These are phyloP conservation scores for Phialophora chinensis DNA, from an alignment of 2,329 filamentous ascomycete genomes.

Conservation along the genomic window DNA sequence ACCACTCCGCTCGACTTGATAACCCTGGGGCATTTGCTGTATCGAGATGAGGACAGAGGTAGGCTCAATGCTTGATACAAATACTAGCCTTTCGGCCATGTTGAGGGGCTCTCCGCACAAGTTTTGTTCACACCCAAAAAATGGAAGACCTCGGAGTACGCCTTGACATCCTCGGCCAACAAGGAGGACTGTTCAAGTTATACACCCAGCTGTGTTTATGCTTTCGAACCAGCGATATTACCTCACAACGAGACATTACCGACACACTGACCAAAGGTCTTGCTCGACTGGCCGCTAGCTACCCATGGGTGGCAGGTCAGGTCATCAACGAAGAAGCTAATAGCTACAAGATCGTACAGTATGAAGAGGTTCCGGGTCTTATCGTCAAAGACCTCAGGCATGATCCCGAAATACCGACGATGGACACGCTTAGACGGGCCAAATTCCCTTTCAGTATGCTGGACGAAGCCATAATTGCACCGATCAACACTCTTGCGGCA, in stretches of 20 bases:
- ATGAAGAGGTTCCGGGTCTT: constrained; percentile 44
- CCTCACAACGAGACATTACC: constrained; percentile 40
- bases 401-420: constrained; percentile 46
- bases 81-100: not conserved
- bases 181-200: constrained; percentile 22
- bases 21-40: not conserved
- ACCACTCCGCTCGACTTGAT: not conserved
- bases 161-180: constrained; percentile 17
- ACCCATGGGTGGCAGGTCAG: constrained; percentile 58
- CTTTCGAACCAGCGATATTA: constrained; percentile 45
- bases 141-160: constrained; percentile 15
- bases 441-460: constrained; percentile 58
- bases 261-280: constrained; percentile 48
- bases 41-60: not conserved
- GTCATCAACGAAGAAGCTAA: constrained; percentile 46
- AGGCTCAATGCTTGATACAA: not conserved
- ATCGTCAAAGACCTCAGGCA: constrained; percentile 53
- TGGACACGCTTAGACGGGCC: constrained; percentile 47
- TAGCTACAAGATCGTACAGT: constrained; percentile 48
- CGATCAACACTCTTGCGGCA: constrained; percentile 47
- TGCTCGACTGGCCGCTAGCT: constrained; percentile 46
- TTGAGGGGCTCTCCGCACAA: not conserved
- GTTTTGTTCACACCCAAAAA: not conserved
- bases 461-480: constrained; percentile 53
- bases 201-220: constrained; percentile 48